Evolutionary conservation across 2,329 filamentous ascomycete genomes (phyloP), one percentile per base, ranked within the genome.

Genomic region (Neofusicoccum cordaticola): DNA sequence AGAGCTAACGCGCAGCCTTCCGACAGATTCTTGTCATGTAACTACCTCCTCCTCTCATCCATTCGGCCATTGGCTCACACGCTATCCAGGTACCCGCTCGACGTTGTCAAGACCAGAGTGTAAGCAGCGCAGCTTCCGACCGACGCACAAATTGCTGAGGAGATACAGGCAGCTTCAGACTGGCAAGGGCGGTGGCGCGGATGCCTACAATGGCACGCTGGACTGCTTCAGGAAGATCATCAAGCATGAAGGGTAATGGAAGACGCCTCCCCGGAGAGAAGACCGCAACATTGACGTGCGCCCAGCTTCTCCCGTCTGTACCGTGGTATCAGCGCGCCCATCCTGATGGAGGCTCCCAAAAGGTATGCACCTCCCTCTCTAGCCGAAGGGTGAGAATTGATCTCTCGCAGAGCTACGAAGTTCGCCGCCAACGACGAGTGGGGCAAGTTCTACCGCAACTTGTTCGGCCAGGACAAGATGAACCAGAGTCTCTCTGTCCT

Each of bases 391-490:
- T 11, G 50, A 60, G 44, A 51, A 53, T 50, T 62, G 27, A 53
- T 22, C 41, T 12, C n/a, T 57, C 64, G 8, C 66, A 86, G 93
- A 81, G 94, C 94, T 48, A 98, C 92, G 83, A 99, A 99, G 81
- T 99, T 99, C 80, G 94, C 95, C 52, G 95, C 95, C 81, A 99
- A 99, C 81, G 95, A 99, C 78, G 92, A 94, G 78, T 99, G 95
- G 95, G 95, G 95, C 73, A 88, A 93, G 80, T 86, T 97, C 80
- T 99, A 96, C 84, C 91, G 93, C 76, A 90, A 90, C 71, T 77
- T 90, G 58, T 98, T 99, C 76, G 92, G 91, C 69, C 84, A 90
- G 64, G 79, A 87, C 64, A 91, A 97, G 82, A 95, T 96, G 89
- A 98, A 86, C 75, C 95, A 99, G 81, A 86, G 88, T 1, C 87